These are phyloP conservation scores for Tribonema minus DNA, from an alignment of 108 stramenopile species.

Conservation along the genomic window DNA sequence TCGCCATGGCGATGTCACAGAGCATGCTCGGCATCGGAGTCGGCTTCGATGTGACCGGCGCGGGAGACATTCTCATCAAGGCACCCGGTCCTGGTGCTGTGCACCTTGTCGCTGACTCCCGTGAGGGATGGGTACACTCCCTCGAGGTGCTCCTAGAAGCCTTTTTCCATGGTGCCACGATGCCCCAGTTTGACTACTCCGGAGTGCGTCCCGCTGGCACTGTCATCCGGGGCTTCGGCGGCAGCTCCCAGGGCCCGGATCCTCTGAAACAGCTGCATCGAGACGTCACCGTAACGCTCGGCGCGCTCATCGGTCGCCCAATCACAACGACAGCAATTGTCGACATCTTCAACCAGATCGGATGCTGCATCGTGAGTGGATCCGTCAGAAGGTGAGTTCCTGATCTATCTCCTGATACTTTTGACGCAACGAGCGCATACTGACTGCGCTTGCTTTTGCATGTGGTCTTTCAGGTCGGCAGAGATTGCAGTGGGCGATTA, in stretches of 20 bases:
- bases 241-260: slow-evolving; percentile 49
- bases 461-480: too few species aligned
- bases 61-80: slow-evolving; percentile 16
- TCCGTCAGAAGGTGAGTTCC: too few species aligned
- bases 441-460: too few species aligned
- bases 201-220: slow-evolving; percentile 49
- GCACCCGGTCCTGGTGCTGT: too few species aligned
- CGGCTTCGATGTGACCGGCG: slow-evolving; percentile 59
- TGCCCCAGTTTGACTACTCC: slow-evolving; percentile 41
- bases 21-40: slow-evolving; percentile 62
- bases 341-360: slow-evolving; percentile 60
- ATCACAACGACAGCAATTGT: slow-evolving; percentile 53
- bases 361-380: slow-evolving; percentile 54
- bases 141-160: slow-evolving; percentile 44
- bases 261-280: slow-evolving; percentile 44
- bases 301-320: slow-evolving; percentile 24
- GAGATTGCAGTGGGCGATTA: slow-evolving; percentile 60
- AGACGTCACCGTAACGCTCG: slow-evolving; percentile 23
- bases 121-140: slow-evolving; percentile 61
- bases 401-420: too few species aligned
- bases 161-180: slow-evolving; percentile 36
- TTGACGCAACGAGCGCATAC: too few species aligned
- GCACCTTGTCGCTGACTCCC: slow-evolving; percentile 50
- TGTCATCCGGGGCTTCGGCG: slow-evolving; percentile 60
- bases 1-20: slow-evolving; percentile 59